These are phyloP conservation scores for Cyberlindnera maritima DNA, from an alignment of 805 yeast species.

Conservation along the genomic window DNA sequence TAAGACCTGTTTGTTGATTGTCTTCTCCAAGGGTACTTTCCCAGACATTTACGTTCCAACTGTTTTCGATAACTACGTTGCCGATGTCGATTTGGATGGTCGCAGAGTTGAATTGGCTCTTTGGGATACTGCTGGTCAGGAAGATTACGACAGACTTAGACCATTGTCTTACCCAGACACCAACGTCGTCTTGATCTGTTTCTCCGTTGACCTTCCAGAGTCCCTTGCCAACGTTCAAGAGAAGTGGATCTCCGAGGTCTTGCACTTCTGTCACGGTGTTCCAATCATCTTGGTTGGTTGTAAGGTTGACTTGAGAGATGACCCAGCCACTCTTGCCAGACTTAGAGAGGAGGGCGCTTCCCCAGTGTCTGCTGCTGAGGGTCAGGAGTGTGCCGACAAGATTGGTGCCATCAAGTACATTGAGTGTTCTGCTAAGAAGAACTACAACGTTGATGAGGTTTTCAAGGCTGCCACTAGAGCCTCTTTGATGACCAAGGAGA, in stretches of 20 bases:
- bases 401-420: conserved; percentile 84
- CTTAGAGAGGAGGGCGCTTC: conserved; percentile 71
- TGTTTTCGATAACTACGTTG: conserved; percentile 95
- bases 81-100: conserved; percentile 90
- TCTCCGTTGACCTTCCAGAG: conserved; percentile 87
- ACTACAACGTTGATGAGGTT: conserved; percentile 89
- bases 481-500: conserved; percentile 56
- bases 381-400: conserved; percentile 82
- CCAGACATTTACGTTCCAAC: conserved; percentile 96
- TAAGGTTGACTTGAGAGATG: conserved; percentile 85
- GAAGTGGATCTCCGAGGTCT: conserved; percentile 92
- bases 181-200: conserved; percentile 87
- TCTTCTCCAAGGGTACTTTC: conserved; percentile 82
- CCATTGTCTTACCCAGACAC: conserved; percentile 92
- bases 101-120: conserved; percentile 90
- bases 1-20: conserved; percentile 87
- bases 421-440: conserved; percentile 91
- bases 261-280: conserved; percentile 91
- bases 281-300: conserved; percentile 93
- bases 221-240: conserved; percentile 92
- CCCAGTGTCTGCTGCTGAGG: conserved; percentile 81
- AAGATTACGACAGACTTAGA: conserved; percentile 91
- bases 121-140: conserved; percentile 99
- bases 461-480: conserved; percentile 93
- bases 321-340: conserved; percentile 70